Evolutionary conservation across 768 basidiomycete genomes (phyloP).

Genomic region (Suillus weaverae): DNA sequence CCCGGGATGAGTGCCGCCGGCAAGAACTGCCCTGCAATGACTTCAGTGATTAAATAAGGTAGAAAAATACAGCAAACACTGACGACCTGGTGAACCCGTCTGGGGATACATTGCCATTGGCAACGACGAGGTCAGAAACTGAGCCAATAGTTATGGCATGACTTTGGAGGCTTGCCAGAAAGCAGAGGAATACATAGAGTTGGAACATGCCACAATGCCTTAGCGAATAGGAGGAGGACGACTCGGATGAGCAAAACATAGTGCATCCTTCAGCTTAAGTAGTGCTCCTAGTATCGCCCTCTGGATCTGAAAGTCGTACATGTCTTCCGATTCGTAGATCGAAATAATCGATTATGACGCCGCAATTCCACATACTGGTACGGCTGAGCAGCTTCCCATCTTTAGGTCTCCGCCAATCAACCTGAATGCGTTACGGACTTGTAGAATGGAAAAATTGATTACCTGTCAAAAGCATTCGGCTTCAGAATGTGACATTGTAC

Average conservation of each 20-base stretch:
- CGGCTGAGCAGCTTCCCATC: too few species aligned
- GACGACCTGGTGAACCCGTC: background rate
- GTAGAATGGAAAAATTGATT: background rate
- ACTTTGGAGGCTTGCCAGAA: background rate
- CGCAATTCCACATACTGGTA: too few species aligned
- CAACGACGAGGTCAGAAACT: background rate
- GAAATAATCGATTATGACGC: too few species aligned
- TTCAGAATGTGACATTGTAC: background rate
- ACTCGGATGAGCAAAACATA: background rate
- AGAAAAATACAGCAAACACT: background rate
- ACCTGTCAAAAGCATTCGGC: background rate
- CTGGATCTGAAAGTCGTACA: too few species aligned
- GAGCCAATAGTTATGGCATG: background rate
- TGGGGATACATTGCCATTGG: background rate
- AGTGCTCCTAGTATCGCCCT: too few species aligned
- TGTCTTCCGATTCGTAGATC: too few species aligned
- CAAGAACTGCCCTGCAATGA: background rate
- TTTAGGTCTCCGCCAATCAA: too few species aligned
- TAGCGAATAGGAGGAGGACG: background rate
- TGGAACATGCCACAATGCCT: background rate
- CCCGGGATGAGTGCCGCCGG: background rate
- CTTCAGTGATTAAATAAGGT: background rate
- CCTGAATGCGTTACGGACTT: background rate
- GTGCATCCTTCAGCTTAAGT: too few species aligned
- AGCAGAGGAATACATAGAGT: background rate